Evolutionary conservation across 2,329 filamentous ascomycete species (phyloP), one percentile per base, ranked within the genome.

Genomic region (Botrytis hyacinthi): DNA sequence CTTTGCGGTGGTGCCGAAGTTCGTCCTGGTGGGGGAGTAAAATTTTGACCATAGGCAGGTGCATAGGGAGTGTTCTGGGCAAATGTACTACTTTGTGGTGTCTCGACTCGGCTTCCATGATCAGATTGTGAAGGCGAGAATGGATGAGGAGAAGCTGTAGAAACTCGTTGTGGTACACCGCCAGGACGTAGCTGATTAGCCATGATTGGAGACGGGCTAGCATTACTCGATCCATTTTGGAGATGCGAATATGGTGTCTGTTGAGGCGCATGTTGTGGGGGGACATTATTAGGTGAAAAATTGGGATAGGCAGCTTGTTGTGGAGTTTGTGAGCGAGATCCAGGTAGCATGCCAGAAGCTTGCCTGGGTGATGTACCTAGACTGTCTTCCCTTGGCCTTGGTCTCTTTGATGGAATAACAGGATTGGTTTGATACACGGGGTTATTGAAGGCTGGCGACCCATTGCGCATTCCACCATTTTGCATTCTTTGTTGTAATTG

Each of bases 161-260:
- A 92, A 82, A 98, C 93, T 80, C 94, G 87, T 81, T 94, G 93
- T 57, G 91, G 91, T 22, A 92, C 90, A 78, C 88, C 88, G 80
- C 92, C 89, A 48, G 90, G 88, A 75, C 90, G 89, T 81, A 91
- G 85, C 79, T 97, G 95, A 80, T 92, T 94, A 75, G 90, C 89
- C 89, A 98, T 94, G 76, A 97, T 95, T 42, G 96, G 96, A 10
- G 96, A 98, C 18, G 95, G 95, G 57, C 94, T 97, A 75, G 93
- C 92, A 82, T 94, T 96, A 69, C 90, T 88, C 5, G 94, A 94
- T 70, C 91, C 91, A 79, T 93, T 92, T 80, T 94, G 92, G 72
- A 97, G 87, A 83, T 97, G 95, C 75, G 93, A 90, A 81, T 95
- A 97, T 73, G 89, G 89, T 74, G 87, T 90, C 29, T 90, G 89